Conservation (phyloP, 805 yeast genomes). For the Yamadazyma endophytica region DNA sequence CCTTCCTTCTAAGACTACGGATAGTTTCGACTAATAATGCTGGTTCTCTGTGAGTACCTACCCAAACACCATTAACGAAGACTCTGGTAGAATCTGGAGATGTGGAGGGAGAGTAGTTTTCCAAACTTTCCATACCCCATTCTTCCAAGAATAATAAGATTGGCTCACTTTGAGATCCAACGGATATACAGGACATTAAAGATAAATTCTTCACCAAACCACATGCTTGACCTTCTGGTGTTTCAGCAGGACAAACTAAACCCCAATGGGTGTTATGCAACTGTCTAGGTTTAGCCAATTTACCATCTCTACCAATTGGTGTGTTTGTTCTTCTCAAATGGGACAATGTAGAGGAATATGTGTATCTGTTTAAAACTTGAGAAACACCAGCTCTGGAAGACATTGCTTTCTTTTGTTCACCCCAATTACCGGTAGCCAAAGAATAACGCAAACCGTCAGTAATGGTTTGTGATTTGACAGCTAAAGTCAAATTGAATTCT, state of each 20-base stretch:
- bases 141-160: conserved; percentile 90
- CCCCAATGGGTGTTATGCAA: conserved; percentile 99
- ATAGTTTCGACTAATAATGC: conserved; percentile 87
- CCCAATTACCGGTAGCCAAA: conserved; percentile 99
- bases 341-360: conserved; percentile 96
- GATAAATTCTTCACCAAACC: conserved; percentile 96
- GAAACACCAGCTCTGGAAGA: conserved; percentile 98
- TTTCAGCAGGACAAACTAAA: conserved; percentile 98
- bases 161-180: conserved; percentile 96
- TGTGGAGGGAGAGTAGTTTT: conserved; percentile 90
- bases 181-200: conserved; percentile 95
- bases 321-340: conserved; percentile 99
- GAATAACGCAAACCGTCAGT: conserved; percentile 97
- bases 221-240: conserved; percentile 99
- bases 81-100: conserved; percentile 90
- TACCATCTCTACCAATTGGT: conserved; percentile 99
- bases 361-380: conserved; percentile 95
- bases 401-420: conserved; percentile 99
- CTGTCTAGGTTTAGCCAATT: conserved; percentile 97
- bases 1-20: conserved; percentile 87
- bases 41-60: conserved; percentile 97
- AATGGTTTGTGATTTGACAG: conserved; percentile 94
- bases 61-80: conserved; percentile 99
- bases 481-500: conserved; percentile 93
- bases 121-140: conserved; percentile 99